Base-by-base conservation (phyloP, 2,329 filamentous ascomycete genomes). In the Metarhizium robertsii region DNA sequence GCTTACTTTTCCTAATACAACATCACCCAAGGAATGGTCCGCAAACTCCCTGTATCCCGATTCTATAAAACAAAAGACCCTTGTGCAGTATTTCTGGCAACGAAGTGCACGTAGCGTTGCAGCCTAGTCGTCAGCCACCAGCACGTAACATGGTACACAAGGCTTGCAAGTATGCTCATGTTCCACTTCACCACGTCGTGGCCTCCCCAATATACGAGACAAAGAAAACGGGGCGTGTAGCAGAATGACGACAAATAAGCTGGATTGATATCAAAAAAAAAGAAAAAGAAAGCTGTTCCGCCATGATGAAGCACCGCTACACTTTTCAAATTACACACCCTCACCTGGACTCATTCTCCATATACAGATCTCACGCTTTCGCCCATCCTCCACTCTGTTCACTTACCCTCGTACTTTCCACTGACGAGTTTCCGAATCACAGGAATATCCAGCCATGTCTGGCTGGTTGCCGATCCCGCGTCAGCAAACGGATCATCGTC, bases 401-500 rank as follows among this genome's bases (percentile, higher is more conserved):
- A 64, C 49, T 59, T 69, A 48, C 82, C 81, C 63, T 88, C 82
- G 69, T 94, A 95, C 71, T 86, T 88, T 50, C 89, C 90, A 65
- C 83, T 85, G 29, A 88, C 78, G 61, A 94, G 68, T 72, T 86
- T 92, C 69, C 81, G 82, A 54, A 78, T 73, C 5, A 80, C 76
- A 11, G 83, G 81, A 42, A 95, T 79, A 45, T 84, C 80, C 32
- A 79, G 79, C 90, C 90, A 95, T 36, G 61, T 65, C 57, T 69
- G 69, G 58, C 71, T 62, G 14, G 61, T 50, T 30, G 60, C 57
- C 55, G 61, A 61, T 16, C 43, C 52, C 50, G 72, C 66, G 30
- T 76, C 88, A 0, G 87, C 87, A 67, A 92, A 92, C 2, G 88
- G 88, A 64, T 90, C 85, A 54, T 78, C 79, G 2, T 75, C 73